These are phyloP conservation scores for Glycine latifolia DNA, from an alignment of 306 rosid species.

Conservation along the genomic window DNA sequence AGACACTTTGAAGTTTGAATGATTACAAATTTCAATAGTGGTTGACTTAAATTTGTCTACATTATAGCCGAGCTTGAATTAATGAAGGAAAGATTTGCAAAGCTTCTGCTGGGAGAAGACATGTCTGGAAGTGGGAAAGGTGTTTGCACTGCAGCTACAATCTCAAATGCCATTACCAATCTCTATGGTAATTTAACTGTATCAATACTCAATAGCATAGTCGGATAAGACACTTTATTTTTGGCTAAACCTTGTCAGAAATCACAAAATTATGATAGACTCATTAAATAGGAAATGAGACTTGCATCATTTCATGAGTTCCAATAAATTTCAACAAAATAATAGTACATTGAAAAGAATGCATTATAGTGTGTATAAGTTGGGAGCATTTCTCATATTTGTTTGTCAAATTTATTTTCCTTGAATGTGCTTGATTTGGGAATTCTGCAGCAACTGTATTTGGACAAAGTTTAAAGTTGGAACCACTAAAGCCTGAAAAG, in stretches of 20 bases:
- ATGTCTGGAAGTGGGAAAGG: constrained; percentile 99
- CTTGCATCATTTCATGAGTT: not conserved
- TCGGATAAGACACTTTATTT: not conserved
- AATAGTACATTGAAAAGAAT: too few species aligned
- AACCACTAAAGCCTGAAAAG: constrained; percentile 85
- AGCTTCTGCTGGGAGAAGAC: constrained; percentile 95
- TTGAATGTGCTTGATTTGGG: constrained; percentile 26
- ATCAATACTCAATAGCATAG: not conserved
- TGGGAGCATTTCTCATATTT: not conserved
- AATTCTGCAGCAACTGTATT: constrained; percentile 80
- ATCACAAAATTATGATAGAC: not conserved
- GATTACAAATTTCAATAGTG: not conserved
- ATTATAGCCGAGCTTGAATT: constrained; percentile 66
- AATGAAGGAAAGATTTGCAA: constrained; percentile 93
- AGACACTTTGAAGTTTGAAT: not conserved
- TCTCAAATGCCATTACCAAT: constrained; percentile 92
- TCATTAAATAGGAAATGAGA: not conserved
- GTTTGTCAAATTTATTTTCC: constrained; percentile 19
- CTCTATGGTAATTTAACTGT: constrained; percentile 76
- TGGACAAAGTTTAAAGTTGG: constrained; percentile 86
- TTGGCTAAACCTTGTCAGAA: not conserved
- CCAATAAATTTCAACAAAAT: not conserved
- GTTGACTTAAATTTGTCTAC: constrained; percentile 29
- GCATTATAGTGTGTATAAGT: too few species aligned
- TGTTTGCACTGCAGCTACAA: constrained; percentile 89